Evolutionary conservation across 352 stramenopile genomes (phyloP).

Genomic region (Phytopythium chamaehyphon): DNA sequence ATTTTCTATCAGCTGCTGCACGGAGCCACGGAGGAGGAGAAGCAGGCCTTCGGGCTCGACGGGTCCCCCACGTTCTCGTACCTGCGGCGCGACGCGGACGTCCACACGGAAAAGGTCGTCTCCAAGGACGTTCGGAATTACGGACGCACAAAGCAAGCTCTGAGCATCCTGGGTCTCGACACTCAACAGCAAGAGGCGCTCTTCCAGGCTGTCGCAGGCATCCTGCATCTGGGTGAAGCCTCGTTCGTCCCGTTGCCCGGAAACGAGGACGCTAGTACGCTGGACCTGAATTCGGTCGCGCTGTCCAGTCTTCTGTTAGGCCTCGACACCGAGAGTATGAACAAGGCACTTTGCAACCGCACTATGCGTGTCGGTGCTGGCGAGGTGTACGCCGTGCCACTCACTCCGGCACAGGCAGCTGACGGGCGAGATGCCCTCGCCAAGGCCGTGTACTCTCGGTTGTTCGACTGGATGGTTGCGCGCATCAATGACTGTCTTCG

Average conservation of each 20-base stretch:
- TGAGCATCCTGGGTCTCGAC: constrained; percentile 54
- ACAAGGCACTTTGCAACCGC: constrained; percentile 49
- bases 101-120: constrained; percentile 12
- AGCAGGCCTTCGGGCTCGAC: constrained; percentile 38
- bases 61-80: constrained; percentile 41
- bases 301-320: constrained; percentile 49
- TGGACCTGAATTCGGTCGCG: constrained; percentile 27
- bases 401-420: constrained; percentile 60
- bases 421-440: constrained; percentile 91
- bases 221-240: constrained; percentile 80
- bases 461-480: constrained; percentile 96
- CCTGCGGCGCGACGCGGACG: constrained; percentile 25
- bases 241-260: constrained; percentile 36
- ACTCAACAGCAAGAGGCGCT: constrained; percentile 50
- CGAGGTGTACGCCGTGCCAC: constrained; percentile 59
- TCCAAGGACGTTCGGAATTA: constrained; percentile 47
- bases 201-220: constrained; percentile 62
- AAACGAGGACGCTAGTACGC: constrained; percentile 58
- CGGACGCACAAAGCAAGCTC: constrained; percentile 51
- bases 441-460: constrained; percentile 92
- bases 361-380: constrained; percentile 64
- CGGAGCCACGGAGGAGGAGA: constrained; percentile 31
- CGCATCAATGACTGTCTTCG: constrained; percentile 79
- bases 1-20: constrained; percentile 94
- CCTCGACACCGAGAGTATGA: constrained; percentile 43